Evolutionary conservation across 129 eudicot genomes (phyloP), one percentile per base, ranked within the genome.

Genomic region (Artemisia argyi): DNA sequence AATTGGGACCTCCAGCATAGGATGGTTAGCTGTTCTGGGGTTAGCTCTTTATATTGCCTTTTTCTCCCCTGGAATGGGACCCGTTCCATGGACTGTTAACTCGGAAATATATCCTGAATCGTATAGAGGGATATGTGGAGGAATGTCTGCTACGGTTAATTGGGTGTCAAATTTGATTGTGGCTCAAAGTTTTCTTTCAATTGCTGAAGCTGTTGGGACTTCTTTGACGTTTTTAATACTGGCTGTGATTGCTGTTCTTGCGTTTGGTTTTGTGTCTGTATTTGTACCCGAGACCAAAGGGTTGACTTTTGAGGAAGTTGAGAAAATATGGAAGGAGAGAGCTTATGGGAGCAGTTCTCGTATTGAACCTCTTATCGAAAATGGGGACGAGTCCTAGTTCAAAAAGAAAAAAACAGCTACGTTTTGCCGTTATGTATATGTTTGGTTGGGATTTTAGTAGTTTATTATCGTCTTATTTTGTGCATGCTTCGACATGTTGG

Each of bases 281-380:
- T 90, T 73, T 63, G 79, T 94, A 19, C 99, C 99, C 3, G 99
- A 90, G 83, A 94, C 99, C 1, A 94, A 94, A 81, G 97, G 93
- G 46, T 78, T 94, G 85, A 73, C 87, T 5, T 87, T 94, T 11
- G 99, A 90, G 78, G 99, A 90, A 75, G 96, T 94, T 30, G 99
- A 90, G 76, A 83, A 22, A 26, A 61, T 94, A 7, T 94, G 97
- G 97, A 86, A 74, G 67, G 80, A 69, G 81, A 83, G 88, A 72
- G 91, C 97, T 83, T 62, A 75, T 73, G 80, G 81, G 20, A 44
- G 69, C 10, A 61, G 66, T 57, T 22, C 32, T 19, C 5, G 13
- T 57, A 19, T 57, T 15, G 62, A 57, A 17, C 62, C 62, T 57
- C 62, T 57, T 13, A 0, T 57, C 20, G 14, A 57, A 15, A 57